Conservation (phyloP, 768 basidiomycete species). For the Tricholoma sp. region DNA sequence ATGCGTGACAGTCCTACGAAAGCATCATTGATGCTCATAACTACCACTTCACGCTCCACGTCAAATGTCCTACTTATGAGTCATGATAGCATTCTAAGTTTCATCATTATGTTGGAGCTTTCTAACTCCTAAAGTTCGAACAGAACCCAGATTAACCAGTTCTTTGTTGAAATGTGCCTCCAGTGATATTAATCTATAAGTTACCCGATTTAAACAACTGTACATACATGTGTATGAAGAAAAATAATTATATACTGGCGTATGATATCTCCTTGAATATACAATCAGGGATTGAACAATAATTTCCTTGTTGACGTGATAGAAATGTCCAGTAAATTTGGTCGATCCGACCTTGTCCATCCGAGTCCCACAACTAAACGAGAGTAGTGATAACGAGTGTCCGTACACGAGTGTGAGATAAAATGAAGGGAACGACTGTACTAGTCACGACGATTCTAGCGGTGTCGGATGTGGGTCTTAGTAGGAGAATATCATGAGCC, state of each 20-base stretch:
- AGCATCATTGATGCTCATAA: too few species aligned
- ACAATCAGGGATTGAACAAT: conserved; percentile 6
- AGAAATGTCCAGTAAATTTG: conserved; percentile 3
- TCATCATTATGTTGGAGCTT: too few species aligned
- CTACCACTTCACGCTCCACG: too few species aligned
- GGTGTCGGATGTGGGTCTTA: conserved; percentile 17
- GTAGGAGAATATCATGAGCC: conserved; percentile 81
- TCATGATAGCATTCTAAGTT: too few species aligned
- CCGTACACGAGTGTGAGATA: neutral
- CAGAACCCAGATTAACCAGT: too few species aligned
- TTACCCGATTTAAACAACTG: neutral
- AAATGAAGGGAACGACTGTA: conserved; percentile 3
- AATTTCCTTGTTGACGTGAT: neutral
- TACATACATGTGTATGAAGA: conserved; percentile 1
- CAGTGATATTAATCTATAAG: neutral
- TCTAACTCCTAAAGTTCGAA: too few species aligned
- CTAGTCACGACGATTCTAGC: neutral
- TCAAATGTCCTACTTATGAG: too few species aligned
- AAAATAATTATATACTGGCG: conserved; percentile 4
- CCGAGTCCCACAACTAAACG: conserved; percentile 9
- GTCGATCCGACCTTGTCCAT: neutral
- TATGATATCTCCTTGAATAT: conserved; percentile 9
- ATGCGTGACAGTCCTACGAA: too few species aligned
- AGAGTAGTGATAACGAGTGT: conserved; percentile 6
- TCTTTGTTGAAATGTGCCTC: neutral